phyloP scores from a whole-genome alignment of 176 grass and related monocot genomes.

The Oryza coarctata region DNA sequence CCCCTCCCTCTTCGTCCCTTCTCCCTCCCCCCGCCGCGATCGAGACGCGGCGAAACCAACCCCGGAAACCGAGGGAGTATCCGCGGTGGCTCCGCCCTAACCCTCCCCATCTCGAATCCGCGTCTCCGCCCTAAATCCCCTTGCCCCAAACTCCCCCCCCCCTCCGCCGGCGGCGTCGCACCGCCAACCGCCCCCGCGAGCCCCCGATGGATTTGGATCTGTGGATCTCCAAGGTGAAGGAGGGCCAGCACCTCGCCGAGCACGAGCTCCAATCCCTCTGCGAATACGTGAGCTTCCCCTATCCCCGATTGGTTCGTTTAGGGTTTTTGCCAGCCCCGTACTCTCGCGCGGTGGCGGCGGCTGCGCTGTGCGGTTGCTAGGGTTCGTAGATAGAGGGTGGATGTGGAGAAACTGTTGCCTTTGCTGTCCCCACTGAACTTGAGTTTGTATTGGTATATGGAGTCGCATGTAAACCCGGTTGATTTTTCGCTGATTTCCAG shows the following conservation, averaged over 20 bases:
- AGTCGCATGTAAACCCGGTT: neutral
- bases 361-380: neutral
- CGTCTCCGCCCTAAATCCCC: neutral
- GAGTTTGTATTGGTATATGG: neutral
- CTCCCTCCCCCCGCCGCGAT: slow-evolving; percentile 23
- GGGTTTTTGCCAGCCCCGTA: slow-evolving; percentile 32
- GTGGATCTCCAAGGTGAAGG: slow-evolving; percentile 99
- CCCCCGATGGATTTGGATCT: slow-evolving; percentile 94
- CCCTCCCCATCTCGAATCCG: neutral
- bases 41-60: slow-evolving; percentile 34
- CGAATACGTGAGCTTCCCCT: slow-evolving; percentile 75
- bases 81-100: neutral
- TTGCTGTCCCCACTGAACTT: neutral
- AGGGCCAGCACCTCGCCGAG: slow-evolving; percentile 92
- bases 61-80: slow-evolving; percentile 27
- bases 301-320: slow-evolving; percentile 8
- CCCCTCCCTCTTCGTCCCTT: neutral
- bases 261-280: slow-evolving; percentile 98
- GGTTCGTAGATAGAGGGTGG: slow-evolving; percentile 10
- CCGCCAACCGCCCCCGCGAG: neutral
- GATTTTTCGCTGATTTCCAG: slow-evolving; percentile 34
- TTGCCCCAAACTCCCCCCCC: too few relatives aligned
- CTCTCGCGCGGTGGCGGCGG: neutral
- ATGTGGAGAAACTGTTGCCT: neutral
- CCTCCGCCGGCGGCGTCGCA: slow-evolving; percentile 8